Evolutionary conservation across 2,329 filamentous ascomycete species (phyloP), one percentile per base, ranked within the genome.

Genomic region (Knufia fluminis): DNA sequence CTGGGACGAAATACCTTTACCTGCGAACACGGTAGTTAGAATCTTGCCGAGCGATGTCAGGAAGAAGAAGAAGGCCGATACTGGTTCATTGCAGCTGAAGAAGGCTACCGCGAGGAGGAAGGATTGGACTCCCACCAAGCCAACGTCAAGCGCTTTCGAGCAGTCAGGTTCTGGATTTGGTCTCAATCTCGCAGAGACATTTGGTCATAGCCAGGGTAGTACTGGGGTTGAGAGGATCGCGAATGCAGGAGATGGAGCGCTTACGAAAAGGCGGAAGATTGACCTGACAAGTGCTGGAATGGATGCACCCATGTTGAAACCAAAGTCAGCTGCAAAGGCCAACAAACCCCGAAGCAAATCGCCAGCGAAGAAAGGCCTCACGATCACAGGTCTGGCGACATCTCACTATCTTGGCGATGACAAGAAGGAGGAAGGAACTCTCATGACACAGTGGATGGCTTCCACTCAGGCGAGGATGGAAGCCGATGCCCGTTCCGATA

Each of bases 351-450:
- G 77, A 60, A 62, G 66, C 19, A 83, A 79, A 56, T 69, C 71
- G 3, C 68, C 74, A 2, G 81, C 79, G 64, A 88, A 85, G 66
- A 90, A 84, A 63, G 68, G 81, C 0, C 80, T 79, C 35, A 94
- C 87, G 0, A 82, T 94, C 50, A 94, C 88, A 0, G 85, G 80
- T 35, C 68, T 86, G 44, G 85, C 86, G 9, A 91, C 82, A 1
- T 82, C 85, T 10, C 79, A 80, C 3, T 92, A 90, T 60, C 63
- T 68, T 20, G 6, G 6, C 26, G 61, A 68, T 2, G 61, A 64
- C 3, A 63, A 72, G 46, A 24, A 57, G 39, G 55, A 61, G 24
- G 59, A 46, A 33, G 49, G 41, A 3, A 57, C 53, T 36, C 72
- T 74, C 2, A 57, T 79, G 26, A 57, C 74, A 22, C 65, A 71